Conservation (phyloP, 192 early-diverging fungal species). For the Coemansia sp. region DNA sequence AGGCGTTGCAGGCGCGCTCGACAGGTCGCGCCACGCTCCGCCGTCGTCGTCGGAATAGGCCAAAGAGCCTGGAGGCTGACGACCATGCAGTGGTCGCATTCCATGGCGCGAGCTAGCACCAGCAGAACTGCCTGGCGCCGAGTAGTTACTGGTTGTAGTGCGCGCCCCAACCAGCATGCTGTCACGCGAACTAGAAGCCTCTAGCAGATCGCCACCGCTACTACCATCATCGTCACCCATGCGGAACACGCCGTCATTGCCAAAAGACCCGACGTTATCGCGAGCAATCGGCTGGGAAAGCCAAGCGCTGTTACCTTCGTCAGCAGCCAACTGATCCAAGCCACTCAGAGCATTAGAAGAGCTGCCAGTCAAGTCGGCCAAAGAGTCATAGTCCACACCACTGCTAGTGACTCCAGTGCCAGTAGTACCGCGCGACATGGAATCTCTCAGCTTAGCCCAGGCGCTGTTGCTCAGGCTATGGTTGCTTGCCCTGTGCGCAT, state of each 20-base stretch:
- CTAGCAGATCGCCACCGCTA: constrained; percentile 24
- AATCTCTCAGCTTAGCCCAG: constrained; percentile 6
- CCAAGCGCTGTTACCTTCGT: constrained; percentile 49
- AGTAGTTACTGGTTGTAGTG: neutral
- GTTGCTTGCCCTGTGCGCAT: constrained; percentile 13
- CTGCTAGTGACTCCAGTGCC: neutral
- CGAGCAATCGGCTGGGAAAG: constrained; percentile 58
- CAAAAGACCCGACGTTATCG: constrained; percentile 64
- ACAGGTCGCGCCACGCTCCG: constrained; percentile 19
- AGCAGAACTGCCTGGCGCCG: neutral
- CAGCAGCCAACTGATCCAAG: constrained; percentile 9
- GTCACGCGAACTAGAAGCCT: constrained; percentile 1
- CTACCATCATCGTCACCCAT: constrained; percentile 50
- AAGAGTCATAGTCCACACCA: neutral
- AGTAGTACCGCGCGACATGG: neutral
- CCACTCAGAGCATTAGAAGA: neutral
- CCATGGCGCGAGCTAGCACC: neutral
- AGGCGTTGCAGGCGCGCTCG: constrained; percentile 1
- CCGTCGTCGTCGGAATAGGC: constrained; percentile 8
- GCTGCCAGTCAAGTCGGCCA: neutral
- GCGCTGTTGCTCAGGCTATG: constrained; percentile 13
- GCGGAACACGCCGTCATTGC: constrained; percentile 66
- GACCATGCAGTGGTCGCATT: neutral
- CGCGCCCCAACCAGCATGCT: constrained; percentile 1
- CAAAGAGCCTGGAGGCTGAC: neutral